These are phyloP conservation scores for Musa acuminata DNA, from an alignment of 176 grass and related monocot species.

Conservation along the genomic window DNA sequence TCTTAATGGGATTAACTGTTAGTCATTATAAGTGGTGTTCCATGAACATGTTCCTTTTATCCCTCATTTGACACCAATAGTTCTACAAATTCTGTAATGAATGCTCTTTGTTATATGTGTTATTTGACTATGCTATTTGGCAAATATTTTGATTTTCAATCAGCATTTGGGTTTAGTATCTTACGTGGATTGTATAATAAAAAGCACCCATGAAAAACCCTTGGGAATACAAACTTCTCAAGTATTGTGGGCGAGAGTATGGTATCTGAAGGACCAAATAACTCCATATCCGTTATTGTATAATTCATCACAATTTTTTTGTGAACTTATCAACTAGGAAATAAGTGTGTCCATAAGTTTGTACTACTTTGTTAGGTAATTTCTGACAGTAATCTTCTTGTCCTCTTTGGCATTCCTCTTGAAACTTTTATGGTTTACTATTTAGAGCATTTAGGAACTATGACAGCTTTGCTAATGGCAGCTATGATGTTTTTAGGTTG, in stretches of 20 bases:
- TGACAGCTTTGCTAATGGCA: not conserved
- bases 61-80: not conserved
- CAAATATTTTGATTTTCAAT: not conserved
- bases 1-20: too few relatives aligned
- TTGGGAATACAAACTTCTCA: not conserved
- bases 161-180: not conserved
- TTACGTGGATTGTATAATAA: not conserved
- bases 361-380: too few relatives aligned
- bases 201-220: not conserved
- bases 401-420: not conserved
- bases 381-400: not conserved
- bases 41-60: too few relatives aligned
- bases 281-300: not conserved
- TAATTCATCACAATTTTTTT: not conserved
- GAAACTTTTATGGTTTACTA: not conserved
- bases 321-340: not conserved
- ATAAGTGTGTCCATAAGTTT: not conserved
- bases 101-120: not conserved
- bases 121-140: not conserved
- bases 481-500: constrained; percentile 38
- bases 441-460: not conserved
- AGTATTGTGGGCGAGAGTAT: not conserved
- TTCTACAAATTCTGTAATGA: not conserved
- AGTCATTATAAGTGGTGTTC: too few relatives aligned
- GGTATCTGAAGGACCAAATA: not conserved